Evolutionary conservation across 2,329 filamentous ascomycete species (phyloP).

Genomic region (Fusarium secorum): DNA sequence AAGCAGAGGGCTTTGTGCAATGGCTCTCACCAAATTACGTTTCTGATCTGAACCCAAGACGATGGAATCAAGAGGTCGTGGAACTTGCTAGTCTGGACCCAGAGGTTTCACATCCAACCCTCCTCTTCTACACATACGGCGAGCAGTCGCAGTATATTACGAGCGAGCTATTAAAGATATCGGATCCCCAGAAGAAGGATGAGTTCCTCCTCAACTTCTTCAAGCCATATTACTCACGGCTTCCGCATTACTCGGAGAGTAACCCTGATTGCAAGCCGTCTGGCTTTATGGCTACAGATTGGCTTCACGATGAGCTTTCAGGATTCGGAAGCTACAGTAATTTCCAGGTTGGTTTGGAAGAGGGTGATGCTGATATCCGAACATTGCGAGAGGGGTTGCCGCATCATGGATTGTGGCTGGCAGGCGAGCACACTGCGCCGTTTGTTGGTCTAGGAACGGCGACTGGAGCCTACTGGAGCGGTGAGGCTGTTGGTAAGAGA

Average conservation of each 20-base stretch:
- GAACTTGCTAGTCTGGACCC: conserved; percentile 74
- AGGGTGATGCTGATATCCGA: conserved; percentile 76
- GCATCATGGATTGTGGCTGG: conserved; percentile 79
- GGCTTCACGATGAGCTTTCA: conserved; percentile 80
- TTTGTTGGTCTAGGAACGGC: conserved; percentile 89
- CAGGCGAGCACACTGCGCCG: conserved; percentile 89
- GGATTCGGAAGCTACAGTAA: conserved; percentile 86
- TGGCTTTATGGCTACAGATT: conserved; percentile 74
- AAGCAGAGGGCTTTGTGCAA: conserved; percentile 73
- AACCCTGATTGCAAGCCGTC: conserved; percentile 67
- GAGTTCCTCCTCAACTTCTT: conserved; percentile 72
- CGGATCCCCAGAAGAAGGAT: conserved; percentile 57
- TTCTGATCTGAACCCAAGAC: conserved; percentile 63
- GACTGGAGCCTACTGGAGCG: conserved; percentile 92
- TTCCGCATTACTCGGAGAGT: conserved; percentile 70
- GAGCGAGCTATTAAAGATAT: conserved; percentile 51
- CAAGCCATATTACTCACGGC: conserved; percentile 76
- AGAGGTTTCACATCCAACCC: conserved; percentile 73
- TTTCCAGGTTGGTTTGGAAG: conserved; percentile 77
- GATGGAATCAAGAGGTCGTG: conserved; percentile 79
- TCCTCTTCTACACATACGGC: conserved; percentile 84
- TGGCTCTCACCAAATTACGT: conserved; percentile 79
- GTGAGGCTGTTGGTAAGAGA: conserved; percentile 76
- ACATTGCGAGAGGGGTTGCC: conserved; percentile 68
- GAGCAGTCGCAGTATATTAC: conserved; percentile 66